Percentiles rank a stretch among this genome's conserved stretches.
Conservation (phyloP, 2,329 filamentous ascomycete genomes). For the Volutella citrinella region DNA sequence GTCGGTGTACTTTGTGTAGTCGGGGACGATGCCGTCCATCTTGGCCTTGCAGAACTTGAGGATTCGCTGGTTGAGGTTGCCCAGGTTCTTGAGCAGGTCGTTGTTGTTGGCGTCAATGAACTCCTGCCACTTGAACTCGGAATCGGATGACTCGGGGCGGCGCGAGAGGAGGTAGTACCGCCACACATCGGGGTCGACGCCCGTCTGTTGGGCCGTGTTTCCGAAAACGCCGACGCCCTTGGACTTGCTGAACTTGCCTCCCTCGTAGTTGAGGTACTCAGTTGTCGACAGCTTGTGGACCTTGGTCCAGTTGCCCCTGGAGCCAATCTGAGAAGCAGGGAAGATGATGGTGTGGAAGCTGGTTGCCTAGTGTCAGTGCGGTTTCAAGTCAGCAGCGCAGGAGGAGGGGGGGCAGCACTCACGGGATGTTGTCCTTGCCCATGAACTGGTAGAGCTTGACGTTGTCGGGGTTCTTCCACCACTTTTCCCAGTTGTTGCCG, state of each 20-base stretch:
- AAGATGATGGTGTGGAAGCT: slow-evolving; percentile 79
- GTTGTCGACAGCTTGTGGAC: slow-evolving; percentile 85
- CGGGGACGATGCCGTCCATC: slow-evolving; percentile 67
- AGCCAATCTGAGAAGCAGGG: slow-evolving; percentile 82
- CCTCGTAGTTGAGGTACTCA: slow-evolving; percentile 83
- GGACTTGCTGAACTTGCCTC: slow-evolving; percentile 90
- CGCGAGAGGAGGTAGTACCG: slow-evolving; percentile 85
- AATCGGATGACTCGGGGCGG: slow-evolving; percentile 80
- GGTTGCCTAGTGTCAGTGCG: slow-evolving; percentile 6
- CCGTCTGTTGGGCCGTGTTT: slow-evolving; percentile 82
- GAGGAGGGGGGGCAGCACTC: slow-evolving; percentile 44
- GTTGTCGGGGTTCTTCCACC: slow-evolving; percentile 89
- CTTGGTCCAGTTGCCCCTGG: slow-evolving; percentile 83
- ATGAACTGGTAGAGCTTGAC: slow-evolving; percentile 93
- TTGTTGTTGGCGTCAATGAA: slow-evolving; percentile 87
- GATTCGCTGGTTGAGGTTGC: slow-evolving; percentile 71
- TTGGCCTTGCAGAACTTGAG: slow-evolving; percentile 77
- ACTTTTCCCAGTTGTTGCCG: slow-evolving; percentile 77
- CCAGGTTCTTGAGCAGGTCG: slow-evolving; percentile 74
- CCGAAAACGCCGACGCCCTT: slow-evolving; percentile 88
- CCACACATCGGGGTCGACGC: slow-evolving; percentile 85
- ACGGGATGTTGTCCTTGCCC: slow-evolving; percentile 69
- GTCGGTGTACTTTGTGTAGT: slow-evolving; percentile 54
- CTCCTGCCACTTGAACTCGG: slow-evolving; percentile 83
- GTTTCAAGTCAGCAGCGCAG: neutral